These are phyloP conservation scores for Microbotryum saponariae DNA, from an alignment of 1,284 basidiomycete species.

Conservation along the genomic window DNA sequence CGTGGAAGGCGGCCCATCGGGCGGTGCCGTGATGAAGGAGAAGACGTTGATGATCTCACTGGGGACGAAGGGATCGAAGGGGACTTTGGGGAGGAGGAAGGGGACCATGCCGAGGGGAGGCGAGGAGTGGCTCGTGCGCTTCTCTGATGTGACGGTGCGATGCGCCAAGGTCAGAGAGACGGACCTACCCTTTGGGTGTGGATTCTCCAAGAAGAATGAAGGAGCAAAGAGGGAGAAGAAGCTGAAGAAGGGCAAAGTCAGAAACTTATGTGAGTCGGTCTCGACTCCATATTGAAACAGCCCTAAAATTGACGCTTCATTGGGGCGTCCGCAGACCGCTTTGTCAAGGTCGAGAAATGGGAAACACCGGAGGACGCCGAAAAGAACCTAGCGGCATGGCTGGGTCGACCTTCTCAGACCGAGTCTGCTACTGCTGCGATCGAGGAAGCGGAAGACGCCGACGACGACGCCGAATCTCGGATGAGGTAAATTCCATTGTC, in stretches of 20 bases:
- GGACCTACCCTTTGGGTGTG: constrained; percentile 48
- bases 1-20: constrained; percentile 17
- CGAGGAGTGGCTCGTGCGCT: constrained; percentile 82
- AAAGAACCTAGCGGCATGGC: background rate
- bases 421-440: constrained; percentile 10
- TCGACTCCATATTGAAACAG: constrained; percentile 46
- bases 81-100: constrained; percentile 56
- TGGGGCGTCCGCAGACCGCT: constrained; percentile 69
- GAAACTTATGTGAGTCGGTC: constrained; percentile 59
- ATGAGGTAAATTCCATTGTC: constrained; percentile 9
- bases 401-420: background rate
- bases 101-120: constrained; percentile 59
- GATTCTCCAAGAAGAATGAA: constrained; percentile 21
- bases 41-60: no score
- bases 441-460: constrained; percentile 3
- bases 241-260: constrained; percentile 56
- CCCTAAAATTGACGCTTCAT: constrained; percentile 68
- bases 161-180: constrained; percentile 88
- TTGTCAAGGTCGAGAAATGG: constrained; percentile 56
- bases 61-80: background rate
- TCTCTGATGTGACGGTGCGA: constrained; percentile 88
- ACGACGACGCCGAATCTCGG: constrained; percentile 5
- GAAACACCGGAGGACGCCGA: constrained; percentile 11
- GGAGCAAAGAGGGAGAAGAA: constrained; percentile 26
- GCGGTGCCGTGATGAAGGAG: no score